Conservation (phyloP, 129 eudicot species). For the Pseudognaphalium luteoalbum region DNA sequence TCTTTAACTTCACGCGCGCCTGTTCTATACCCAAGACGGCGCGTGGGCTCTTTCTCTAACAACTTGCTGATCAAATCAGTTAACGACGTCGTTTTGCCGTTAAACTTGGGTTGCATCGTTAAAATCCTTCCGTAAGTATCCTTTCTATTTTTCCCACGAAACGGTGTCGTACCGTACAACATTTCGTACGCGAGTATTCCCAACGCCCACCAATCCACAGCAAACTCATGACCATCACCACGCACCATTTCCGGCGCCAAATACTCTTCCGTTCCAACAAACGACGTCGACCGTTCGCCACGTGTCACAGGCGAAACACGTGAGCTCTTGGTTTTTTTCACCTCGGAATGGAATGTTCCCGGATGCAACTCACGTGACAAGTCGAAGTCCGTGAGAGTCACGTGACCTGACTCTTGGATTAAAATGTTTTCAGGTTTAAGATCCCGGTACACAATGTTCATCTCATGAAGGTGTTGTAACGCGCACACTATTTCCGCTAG, state of each 20-base stretch:
- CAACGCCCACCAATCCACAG: slow-evolving; percentile 80
- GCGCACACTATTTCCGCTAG: slow-evolving; percentile 60
- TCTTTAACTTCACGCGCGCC: slow-evolving; percentile 66
- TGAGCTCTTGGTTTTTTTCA: slow-evolving; percentile 46
- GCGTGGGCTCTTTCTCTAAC: slow-evolving; percentile 64
- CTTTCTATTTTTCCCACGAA: slow-evolving; percentile 54
- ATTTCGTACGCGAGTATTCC: slow-evolving; percentile 67
- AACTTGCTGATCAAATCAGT: slow-evolving; percentile 53
- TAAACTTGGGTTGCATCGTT: slow-evolving; percentile 43
- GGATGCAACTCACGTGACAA: slow-evolving; percentile 38
- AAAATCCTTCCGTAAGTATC: slow-evolving; percentile 55
- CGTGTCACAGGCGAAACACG: slow-evolving; percentile 53
- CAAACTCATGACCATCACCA: slow-evolving; percentile 70
- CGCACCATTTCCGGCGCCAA: slow-evolving; percentile 67
- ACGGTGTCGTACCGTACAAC: slow-evolving; percentile 73
- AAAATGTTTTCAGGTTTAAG: slow-evolving; percentile 69
- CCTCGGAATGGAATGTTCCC: not conserved
- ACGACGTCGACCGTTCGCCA: slow-evolving; percentile 60
- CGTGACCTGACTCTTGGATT: slow-evolving; percentile 64
- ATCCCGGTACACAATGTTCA: slow-evolving; percentile 64
- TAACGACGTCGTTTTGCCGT: slow-evolving; percentile 48
- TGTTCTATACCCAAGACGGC: slow-evolving; percentile 52
- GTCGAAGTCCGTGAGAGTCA: slow-evolving; percentile 73
- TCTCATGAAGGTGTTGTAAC: slow-evolving; percentile 46
- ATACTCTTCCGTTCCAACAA: slow-evolving; percentile 80